Evolutionary conservation across 257 asterid genomes (phyloP).

Genomic region (Solanum bulbocastanum): DNA sequence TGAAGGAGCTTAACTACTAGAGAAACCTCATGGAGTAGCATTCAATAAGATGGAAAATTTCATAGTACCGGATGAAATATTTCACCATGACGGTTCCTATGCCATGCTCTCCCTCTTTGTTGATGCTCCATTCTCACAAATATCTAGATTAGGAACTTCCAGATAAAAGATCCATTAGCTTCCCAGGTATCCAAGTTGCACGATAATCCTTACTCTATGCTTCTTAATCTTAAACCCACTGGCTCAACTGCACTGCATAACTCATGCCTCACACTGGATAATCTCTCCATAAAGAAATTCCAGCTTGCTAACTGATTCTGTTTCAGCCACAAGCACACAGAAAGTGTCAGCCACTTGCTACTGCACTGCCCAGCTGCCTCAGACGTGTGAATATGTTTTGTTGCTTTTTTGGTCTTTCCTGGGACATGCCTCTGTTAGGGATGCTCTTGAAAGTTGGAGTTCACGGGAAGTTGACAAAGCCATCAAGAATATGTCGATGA

Average conservation of each 20-base stretch:
- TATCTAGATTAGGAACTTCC: not conserved
- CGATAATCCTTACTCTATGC: not conserved
- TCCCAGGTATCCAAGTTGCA: not conserved
- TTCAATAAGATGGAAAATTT: not conserved
- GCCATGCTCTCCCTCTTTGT: not conserved
- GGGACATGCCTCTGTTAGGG: not conserved
- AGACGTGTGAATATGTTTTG: not conserved
- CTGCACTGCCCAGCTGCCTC: not conserved
- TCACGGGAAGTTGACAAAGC: not conserved
- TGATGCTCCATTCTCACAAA: not conserved
- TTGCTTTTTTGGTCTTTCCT: not conserved
- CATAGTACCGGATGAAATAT: not conserved
- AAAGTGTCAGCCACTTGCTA: not conserved
- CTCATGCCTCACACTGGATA: not conserved
- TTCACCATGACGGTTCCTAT: not conserved
- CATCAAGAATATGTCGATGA: not conserved
- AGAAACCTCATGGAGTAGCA: not conserved
- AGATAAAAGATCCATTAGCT: not conserved
- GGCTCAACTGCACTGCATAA: not conserved
- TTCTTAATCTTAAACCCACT: not conserved
- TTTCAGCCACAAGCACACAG: not conserved
- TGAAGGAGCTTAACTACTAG: not conserved
- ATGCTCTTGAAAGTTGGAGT: not conserved
- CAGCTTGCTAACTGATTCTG: not conserved
- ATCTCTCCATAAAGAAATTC: not conserved